phyloP scores from a whole-genome alignment of 257 asterid genomes.

The Solanum lycopersicoides region DNA sequence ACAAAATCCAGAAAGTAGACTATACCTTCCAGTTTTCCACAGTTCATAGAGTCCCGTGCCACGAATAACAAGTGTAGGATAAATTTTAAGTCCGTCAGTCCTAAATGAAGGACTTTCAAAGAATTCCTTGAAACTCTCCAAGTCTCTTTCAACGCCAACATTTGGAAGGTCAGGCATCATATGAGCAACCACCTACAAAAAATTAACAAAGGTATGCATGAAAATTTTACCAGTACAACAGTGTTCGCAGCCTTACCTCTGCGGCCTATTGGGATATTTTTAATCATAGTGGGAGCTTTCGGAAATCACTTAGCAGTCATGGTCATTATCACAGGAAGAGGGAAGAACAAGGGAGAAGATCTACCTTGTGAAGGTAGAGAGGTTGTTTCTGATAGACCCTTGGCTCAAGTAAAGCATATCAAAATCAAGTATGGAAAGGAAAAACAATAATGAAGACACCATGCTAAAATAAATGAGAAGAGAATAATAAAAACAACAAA shows the following conservation, averaged over 20 bases:
- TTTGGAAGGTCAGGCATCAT: constrained; percentile 99
- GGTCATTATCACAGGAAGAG: neutral
- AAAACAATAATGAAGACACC: neutral
- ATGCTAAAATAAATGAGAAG: neutral
- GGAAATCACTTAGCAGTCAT: neutral
- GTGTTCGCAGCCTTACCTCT: neutral
- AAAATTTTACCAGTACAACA: neutral
- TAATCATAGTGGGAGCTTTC: neutral
- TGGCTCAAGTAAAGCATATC: neutral
- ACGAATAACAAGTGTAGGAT: constrained; percentile 96
- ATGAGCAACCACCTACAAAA: constrained; percentile 88
- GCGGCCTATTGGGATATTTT: neutral
- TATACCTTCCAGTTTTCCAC: constrained; percentile 97
- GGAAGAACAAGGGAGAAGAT: neutral
- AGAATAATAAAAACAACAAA: neutral
- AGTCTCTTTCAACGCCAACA: constrained; percentile 95
- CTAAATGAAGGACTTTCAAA: constrained; percentile 92
- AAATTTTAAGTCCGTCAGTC: constrained; percentile 94
- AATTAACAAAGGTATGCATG: neutral
- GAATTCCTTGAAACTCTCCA: constrained; percentile 97
- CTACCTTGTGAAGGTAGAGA: neutral
- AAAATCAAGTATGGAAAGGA: neutral
- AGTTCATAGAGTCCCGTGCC: constrained; percentile 99
- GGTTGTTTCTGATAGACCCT: neutral
- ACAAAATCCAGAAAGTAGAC: neutral